Evolutionary conservation across 331 rosid genomes (phyloP).

Genomic region (Prunus yedoensis): DNA sequence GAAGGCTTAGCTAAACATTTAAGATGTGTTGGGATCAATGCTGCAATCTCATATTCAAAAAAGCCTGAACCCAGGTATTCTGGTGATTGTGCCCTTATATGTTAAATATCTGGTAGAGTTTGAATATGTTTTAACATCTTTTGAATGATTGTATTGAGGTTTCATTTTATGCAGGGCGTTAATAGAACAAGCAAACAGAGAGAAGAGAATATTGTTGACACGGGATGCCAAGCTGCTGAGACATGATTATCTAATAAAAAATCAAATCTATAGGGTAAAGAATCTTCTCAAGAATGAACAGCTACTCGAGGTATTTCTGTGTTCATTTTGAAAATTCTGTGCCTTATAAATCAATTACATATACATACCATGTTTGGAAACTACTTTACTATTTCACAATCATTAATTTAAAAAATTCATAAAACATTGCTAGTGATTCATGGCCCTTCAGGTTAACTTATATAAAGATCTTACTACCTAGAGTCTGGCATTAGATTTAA

Average conservation of each 20-base stretch:
- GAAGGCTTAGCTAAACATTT: constrained; percentile 98
- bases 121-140: background rate
- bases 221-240: constrained; percentile 77
- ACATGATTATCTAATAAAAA: constrained; percentile 53
- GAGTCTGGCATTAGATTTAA: background rate
- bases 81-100: background rate
- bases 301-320: constrained; percentile 64
- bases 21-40: constrained; percentile 93
- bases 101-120: background rate
- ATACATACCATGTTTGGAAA: background rate
- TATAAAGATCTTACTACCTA: background rate
- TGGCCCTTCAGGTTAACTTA: background rate
- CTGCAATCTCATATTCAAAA: constrained; percentile 75
- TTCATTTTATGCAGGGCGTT: constrained; percentile 47
- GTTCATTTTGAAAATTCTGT: background rate
- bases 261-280: constrained; percentile 73
- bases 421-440: background rate
- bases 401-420: background rate
- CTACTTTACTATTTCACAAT: background rate
- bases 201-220: constrained; percentile 74
- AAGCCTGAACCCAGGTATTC: constrained; percentile 79
- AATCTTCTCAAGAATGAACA: constrained; percentile 83
- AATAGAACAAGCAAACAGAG: constrained; percentile 65
- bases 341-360: background rate
- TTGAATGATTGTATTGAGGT: constrained; percentile 9